phyloP scores from a whole-genome alignment of 2,329 filamentous ascomycete genomes.

The Fusarium praegraminearum region DNA sequence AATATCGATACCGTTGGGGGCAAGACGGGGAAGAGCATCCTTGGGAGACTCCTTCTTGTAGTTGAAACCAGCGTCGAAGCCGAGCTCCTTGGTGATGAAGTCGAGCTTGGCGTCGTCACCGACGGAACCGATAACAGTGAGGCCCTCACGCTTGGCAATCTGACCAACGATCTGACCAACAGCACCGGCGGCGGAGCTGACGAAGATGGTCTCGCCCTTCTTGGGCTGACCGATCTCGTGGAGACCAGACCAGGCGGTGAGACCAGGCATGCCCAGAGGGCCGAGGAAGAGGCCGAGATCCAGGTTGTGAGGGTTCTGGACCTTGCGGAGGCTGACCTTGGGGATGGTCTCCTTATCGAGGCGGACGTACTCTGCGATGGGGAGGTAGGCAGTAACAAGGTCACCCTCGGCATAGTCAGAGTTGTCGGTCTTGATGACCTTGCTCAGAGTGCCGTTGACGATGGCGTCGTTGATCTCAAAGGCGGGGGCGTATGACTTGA shows the following conservation, averaged over 20 bases:
- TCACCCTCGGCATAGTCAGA: slow-evolving; percentile 75
- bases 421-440: slow-evolving; percentile 77
- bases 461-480: slow-evolving; percentile 74
- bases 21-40: slow-evolving; percentile 76
- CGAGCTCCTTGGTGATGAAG: slow-evolving; percentile 66
- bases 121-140: slow-evolving; percentile 83
- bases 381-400: slow-evolving; percentile 67
- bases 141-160: slow-evolving; percentile 82
- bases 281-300: slow-evolving; percentile 78
- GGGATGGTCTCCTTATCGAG: slow-evolving; percentile 59
- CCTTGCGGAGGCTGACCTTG: slow-evolving; percentile 57
- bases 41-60: slow-evolving; percentile 84
- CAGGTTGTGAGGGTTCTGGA: slow-evolving; percentile 77
- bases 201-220: slow-evolving; percentile 80
- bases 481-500: slow-evolving; percentile 67
- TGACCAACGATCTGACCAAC: slow-evolving; percentile 88
- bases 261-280: slow-evolving; percentile 70
- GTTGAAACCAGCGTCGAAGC: slow-evolving; percentile 77
- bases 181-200: slow-evolving; percentile 82
- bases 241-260: slow-evolving; percentile 78
- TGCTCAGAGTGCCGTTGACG: slow-evolving; percentile 71
- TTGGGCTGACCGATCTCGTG: slow-evolving; percentile 73
- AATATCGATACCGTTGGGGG: slow-evolving; percentile 81
- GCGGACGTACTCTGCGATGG: slow-evolving; percentile 76
- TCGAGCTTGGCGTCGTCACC: slow-evolving; percentile 84